phyloP scores from a whole-genome alignment of 169 alveolate genomes.

The Amoebophrya sp. region DNA sequence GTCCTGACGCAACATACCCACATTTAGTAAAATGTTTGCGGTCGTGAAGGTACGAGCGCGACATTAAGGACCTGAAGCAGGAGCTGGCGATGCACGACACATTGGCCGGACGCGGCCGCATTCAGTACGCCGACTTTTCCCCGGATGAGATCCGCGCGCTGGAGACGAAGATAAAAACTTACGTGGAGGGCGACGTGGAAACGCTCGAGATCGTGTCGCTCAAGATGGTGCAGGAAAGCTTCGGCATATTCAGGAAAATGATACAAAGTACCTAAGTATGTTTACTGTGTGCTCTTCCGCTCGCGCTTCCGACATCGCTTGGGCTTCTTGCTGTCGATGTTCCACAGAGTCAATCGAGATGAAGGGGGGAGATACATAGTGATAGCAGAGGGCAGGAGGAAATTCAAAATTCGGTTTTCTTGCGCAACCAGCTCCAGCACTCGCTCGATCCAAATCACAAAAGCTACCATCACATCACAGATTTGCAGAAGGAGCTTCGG shows the following conservation, averaged over 20 bases:
- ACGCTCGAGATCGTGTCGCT: background rate
- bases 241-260: background rate
- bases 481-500: background rate
- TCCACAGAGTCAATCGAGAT: background rate
- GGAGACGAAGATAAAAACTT: constrained; percentile 20
- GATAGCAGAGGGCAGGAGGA: no score
- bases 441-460: background rate
- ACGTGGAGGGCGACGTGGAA: background rate
- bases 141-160: constrained; percentile 28
- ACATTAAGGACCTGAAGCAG: constrained; percentile 71
- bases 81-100: constrained; percentile 85
- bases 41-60: constrained; percentile 72
- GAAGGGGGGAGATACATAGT: no score
- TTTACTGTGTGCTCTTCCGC: background rate
- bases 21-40: no score
- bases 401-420: no score
- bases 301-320: background rate
- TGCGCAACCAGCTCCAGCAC: background rate
- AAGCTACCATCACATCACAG: background rate
- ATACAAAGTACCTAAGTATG: background rate
- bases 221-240: background rate
- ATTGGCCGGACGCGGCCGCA: constrained; percentile 65
- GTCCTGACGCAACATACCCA: no score
- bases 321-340: background rate
- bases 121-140: constrained; percentile 35